These are phyloP conservation scores for Corymbia citriodora DNA, from an alignment of 441 rosid genomes.

Conservation along the genomic window DNA sequence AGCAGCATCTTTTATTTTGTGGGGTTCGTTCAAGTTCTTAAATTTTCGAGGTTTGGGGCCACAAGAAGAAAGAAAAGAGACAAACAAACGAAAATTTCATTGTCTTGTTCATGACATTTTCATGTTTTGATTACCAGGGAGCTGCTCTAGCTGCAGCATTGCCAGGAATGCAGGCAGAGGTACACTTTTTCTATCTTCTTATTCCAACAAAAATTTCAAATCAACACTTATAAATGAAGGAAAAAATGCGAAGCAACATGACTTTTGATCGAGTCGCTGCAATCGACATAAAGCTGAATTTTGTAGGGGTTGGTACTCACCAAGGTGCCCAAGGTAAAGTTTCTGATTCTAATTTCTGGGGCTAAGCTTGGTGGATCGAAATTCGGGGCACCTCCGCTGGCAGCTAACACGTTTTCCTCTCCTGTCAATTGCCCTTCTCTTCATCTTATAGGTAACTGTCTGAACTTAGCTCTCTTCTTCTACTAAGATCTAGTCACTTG, in stretches of 20 bases:
- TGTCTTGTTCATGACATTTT: not conserved
- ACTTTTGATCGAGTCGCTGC: not conserved
- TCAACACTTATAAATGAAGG: not conserved
- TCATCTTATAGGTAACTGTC: conserved; percentile 52
- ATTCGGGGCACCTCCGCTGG: conserved; percentile 45
- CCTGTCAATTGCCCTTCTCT: conserved; percentile 54
- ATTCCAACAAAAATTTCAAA: not conserved
- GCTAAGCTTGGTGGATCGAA: conserved; percentile 34
- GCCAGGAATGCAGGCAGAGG: conserved; percentile 56
- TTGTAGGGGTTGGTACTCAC: conserved; percentile 44
- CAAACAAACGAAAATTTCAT: too few relatives aligned
- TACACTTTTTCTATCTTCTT: not conserved
- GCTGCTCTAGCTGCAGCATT: conserved; percentile 48
- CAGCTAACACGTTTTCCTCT: conserved; percentile 49
- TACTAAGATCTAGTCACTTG: not conserved
- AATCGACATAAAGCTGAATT: not conserved
- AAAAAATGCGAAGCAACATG: not conserved
- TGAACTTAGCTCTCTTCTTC: too few relatives aligned
- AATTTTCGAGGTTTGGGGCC: not conserved
- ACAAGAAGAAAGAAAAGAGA: not conserved
- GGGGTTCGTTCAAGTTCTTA: not conserved
- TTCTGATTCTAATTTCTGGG: conserved; percentile 52
- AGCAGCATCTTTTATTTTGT: not conserved
- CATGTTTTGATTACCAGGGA: conserved; percentile 30
- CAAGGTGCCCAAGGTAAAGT: conserved; percentile 48